These are phyloP conservation scores for Akanthomyces muscarius DNA, from an alignment of 2,329 filamentous ascomycete species.

Conservation along the genomic window DNA sequence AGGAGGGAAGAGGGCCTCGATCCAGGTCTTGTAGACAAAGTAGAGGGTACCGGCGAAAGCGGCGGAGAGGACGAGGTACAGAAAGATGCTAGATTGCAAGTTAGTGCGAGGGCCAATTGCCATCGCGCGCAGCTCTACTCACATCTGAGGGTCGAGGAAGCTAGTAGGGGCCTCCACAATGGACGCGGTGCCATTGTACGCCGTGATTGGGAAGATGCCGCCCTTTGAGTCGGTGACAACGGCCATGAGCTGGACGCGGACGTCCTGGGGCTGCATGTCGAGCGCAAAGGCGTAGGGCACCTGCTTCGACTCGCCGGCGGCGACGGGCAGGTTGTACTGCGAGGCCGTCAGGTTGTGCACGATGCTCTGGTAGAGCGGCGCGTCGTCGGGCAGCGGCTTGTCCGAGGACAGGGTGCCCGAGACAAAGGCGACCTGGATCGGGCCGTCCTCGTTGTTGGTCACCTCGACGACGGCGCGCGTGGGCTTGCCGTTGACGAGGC, in stretches of 20 bases:
- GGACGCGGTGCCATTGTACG: constrained; percentile 77
- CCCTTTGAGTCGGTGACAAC: constrained; percentile 66
- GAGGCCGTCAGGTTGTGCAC: constrained; percentile 81
- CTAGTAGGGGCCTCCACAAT: constrained; percentile 88
- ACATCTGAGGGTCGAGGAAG: constrained; percentile 96
- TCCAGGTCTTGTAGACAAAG: constrained; percentile 98
- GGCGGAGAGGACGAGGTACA: constrained; percentile 84
- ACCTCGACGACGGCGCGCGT: constrained; percentile 80
- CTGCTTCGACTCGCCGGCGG: constrained; percentile 69
- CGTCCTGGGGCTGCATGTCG: constrained; percentile 89
- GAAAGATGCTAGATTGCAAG: constrained; percentile 71
- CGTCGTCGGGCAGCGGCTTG: constrained; percentile 45
- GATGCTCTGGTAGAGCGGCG: constrained; percentile 49
- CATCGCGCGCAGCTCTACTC: constrained; percentile 34
- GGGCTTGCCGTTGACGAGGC: constrained; percentile 87
- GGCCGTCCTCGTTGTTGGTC: constrained; percentile 73
- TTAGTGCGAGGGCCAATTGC: neutral
- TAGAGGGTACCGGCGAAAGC: constrained; percentile 77
- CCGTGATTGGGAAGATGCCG: constrained; percentile 69
- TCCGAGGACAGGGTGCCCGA: constrained; percentile 67
- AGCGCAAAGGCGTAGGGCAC: constrained; percentile 81
- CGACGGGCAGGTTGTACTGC: constrained; percentile 69
- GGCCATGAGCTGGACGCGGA: constrained; percentile 72
- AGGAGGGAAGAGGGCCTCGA: constrained; percentile 93
- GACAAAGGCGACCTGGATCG: constrained; percentile 72